These are phyloP conservation scores for Beauveria varroae DNA, from an alignment of 2,329 filamentous ascomycete species.

Conservation along the genomic window DNA sequence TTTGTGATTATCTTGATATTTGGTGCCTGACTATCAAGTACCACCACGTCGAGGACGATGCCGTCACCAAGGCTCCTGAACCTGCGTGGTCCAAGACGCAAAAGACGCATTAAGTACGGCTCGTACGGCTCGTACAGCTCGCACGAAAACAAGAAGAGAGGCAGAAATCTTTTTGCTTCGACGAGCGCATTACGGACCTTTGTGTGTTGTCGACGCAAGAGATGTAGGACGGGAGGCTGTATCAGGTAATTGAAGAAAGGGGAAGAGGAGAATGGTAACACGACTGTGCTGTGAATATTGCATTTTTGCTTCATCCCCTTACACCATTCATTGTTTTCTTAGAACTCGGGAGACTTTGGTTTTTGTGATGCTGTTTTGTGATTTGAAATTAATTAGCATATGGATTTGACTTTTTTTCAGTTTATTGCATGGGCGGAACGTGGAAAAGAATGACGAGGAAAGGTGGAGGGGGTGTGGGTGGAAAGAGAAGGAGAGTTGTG, in stretches of 20 bases:
- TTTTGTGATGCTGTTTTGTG: neutral
- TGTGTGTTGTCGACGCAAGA: neutral
- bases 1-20: conserved; percentile 96
- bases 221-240: neutral
- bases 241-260: neutral
- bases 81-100: conserved; percentile 11
- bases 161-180: too few species aligned
- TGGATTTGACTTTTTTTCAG: too few species aligned
- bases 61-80: conserved; percentile 3
- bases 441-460: too few species aligned
- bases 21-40: conserved; percentile 99
- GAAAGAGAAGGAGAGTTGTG: too few species aligned
- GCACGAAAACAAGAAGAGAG: neutral
- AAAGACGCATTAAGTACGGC: conserved; percentile 3
- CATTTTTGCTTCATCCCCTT: neutral
- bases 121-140: neutral
- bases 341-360: neutral
- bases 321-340: neutral
- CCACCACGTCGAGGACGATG: conserved; percentile 41
- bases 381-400: neutral
- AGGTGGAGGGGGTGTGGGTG: too few species aligned
- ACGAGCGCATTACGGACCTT: neutral
- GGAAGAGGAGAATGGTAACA: neutral
- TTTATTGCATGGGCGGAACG: too few species aligned
- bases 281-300: neutral